These are phyloP conservation scores for Monascus ruber DNA, from an alignment of 2,329 filamentous ascomycete genomes.

Conservation along the genomic window DNA sequence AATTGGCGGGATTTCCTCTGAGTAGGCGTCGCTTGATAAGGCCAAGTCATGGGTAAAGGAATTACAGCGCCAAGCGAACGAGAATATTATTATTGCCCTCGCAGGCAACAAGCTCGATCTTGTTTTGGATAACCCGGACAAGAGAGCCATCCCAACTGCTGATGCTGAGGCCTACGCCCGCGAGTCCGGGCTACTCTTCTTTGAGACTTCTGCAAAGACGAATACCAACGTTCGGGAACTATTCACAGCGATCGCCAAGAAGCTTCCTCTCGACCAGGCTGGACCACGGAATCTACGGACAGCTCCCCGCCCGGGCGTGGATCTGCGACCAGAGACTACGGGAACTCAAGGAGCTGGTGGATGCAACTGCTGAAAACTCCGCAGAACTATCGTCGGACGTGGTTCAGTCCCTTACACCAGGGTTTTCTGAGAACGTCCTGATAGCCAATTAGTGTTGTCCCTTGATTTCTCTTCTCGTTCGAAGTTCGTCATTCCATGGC, in stretches of 20 bases:
- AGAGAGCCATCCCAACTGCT: conserved; percentile 77
- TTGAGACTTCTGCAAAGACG: conserved; percentile 97
- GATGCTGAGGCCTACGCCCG: conserved; percentile 93
- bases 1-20: not conserved
- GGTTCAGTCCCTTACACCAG: too few species aligned
- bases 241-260: conserved; percentile 96
- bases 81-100: conserved; percentile 98
- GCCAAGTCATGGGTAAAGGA: conserved; percentile 99
- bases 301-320: conserved; percentile 52
- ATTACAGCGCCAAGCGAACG: conserved; percentile 94
- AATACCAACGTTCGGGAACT: conserved; percentile 91
- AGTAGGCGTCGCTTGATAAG: conserved; percentile 88
- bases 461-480: conserved; percentile 6
- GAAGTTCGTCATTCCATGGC: conserved; percentile 4
- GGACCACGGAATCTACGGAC: conserved; percentile 76
- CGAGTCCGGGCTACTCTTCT: conserved; percentile 90
- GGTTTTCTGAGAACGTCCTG: not conserved
- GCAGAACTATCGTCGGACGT: not conserved
- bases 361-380: conserved; percentile 50
- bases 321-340: conserved; percentile 53
- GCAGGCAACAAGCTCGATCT: conserved; percentile 97
- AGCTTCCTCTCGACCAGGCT: conserved; percentile 88
- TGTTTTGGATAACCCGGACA: conserved; percentile 86
- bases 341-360: conserved; percentile 47
- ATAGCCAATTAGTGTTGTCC: conserved; percentile 3